Base-by-base conservation (phyloP, 139 green algal genomes). In the Edaphochlamys debaryana region DNA sequence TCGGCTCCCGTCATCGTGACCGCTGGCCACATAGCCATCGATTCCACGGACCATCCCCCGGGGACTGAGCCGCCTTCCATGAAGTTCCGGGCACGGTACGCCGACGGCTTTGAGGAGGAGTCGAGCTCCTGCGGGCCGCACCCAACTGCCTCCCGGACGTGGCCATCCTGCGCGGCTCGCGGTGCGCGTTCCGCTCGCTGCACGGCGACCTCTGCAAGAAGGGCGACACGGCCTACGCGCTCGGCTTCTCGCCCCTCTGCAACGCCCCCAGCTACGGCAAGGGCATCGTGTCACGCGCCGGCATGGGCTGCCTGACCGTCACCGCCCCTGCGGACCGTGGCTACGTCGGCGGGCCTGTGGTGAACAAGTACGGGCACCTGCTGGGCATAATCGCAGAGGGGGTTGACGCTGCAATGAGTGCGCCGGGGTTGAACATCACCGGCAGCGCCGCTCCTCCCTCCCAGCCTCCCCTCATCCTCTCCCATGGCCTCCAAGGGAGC, bases 91-190 rank as follows among this genome's bases (percentile, higher is more conserved):
- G 71, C 71, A 29, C 50, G 32, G 4, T 67, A 79, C 34, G 3
- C 8, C 23, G 71, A 79, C 50, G 52, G 52, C 52, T 79, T 79
- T 67, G 71, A 79, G 50, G 50, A 79, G 71, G 34, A 79, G 50
- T 79, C 20, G 52, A 50, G 71, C 3, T 79, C 36, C 50, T 79
- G 50, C 48, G 19, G 1, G 3, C 0, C 34, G 71, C 71, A 5
- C 13, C 42, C 34, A 79, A 79, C 45, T 37, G 37, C 36, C 2
- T 68, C 50, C 71, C 71, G 25, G 71, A 67, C 71, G 23, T 79
- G 20, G 52, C 50, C 34, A 79, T 79, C 32, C 52, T 79, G 50
- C 71, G 71, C 20, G 71, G 71, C 52, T 54, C 50, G 0, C 71
- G 71, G 71, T 13, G 17, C 25, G 71, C 71, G 15, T 52, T 52